These are phyloP conservation scores for Phoenix dactylifera DNA, from an alignment of 176 grass and related monocot species.

Conservation along the genomic window DNA sequence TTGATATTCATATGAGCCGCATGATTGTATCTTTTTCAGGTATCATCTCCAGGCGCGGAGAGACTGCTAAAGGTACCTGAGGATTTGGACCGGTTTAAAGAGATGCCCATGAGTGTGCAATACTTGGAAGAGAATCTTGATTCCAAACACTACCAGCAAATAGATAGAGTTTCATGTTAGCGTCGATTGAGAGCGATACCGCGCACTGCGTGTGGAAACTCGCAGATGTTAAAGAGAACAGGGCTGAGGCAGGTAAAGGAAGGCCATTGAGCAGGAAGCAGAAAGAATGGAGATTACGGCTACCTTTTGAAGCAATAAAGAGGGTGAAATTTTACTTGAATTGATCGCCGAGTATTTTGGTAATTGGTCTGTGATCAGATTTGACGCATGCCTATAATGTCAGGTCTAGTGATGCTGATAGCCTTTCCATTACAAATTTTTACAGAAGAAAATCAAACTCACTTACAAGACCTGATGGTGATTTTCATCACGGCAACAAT, in stretches of 20 bases:
- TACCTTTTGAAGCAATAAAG: constrained; percentile 50
- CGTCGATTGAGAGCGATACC: constrained; percentile 33
- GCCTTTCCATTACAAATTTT: no score
- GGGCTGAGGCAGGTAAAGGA: constrained; percentile 59
- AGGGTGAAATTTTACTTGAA: constrained; percentile 62
- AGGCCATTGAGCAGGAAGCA: constrained; percentile 73
- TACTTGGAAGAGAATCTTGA: constrained; percentile 35
- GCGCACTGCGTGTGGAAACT: constrained; percentile 68
- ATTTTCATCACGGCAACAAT: no score
- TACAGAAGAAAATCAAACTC: no score
- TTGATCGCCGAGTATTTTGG: no score
- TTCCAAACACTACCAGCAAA: constrained; percentile 22
- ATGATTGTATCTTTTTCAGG: constrained; percentile 26
- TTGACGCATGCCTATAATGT: no score
- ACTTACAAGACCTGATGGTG: no score
- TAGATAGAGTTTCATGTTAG: constrained; percentile 58
- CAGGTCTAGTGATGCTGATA: no score
- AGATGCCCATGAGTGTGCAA: constrained; percentile 70
- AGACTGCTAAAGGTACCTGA: constrained; percentile 61
- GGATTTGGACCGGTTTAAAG: constrained; percentile 83
- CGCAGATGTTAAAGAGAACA: constrained; percentile 80
- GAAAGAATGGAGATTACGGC: constrained; percentile 71
- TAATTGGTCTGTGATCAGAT: no score
- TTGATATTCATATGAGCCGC: no score
- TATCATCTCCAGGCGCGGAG: constrained; percentile 90